Base-by-base conservation (phyloP, 1,284 basidiomycete species). In the Ceratobasidium sp. region DNA sequence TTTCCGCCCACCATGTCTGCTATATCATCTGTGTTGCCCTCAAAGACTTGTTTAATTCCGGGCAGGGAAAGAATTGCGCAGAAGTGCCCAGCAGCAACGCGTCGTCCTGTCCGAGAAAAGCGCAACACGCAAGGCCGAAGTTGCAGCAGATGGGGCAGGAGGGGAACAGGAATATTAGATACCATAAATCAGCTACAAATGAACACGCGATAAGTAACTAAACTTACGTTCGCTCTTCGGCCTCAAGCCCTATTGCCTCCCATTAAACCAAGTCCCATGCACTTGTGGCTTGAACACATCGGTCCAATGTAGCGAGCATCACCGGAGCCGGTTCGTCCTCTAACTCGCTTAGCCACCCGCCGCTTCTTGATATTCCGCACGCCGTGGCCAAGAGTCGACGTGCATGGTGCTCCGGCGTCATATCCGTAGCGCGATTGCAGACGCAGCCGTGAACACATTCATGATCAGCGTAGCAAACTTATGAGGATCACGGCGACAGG, bases 21-120 rank as follows among this genome's bases (percentile, higher is more conserved):
- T 0, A 82, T 83, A 55, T 78, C 82, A 0, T 85, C 87, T 3
- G 89, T 84, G 4, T 93, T 91, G 3, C 88, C 89, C 82, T 94
- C 93, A 81, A 90, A 95, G 27, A 95, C 92, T 82, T 93, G 92
- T 81, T 94, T 93, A 59, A 90, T 87, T 8, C 92, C 93, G 0
- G 87, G 88, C 6, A 88, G 87, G 90, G 90, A 0, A 92, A 84
- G 78, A 90, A 88, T 44, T 86, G 82, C 6, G 88, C 84, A 2
- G 89, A 88, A n/a, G n/a, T 82, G 2, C 86, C 84, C 10, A 89
- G 81, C 23, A 92, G 82, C 6, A 92, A 88, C 20, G 86, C 89
- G 81, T 92, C 91, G 81, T 93, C 91, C 41, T 85, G 60, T 92
- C 90, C 0, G 92, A 91, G 73, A 92, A 90, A 3, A 95, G 87